phyloP scores from a whole-genome alignment of 805 yeast species.

The Saturnispora sekii region DNA sequence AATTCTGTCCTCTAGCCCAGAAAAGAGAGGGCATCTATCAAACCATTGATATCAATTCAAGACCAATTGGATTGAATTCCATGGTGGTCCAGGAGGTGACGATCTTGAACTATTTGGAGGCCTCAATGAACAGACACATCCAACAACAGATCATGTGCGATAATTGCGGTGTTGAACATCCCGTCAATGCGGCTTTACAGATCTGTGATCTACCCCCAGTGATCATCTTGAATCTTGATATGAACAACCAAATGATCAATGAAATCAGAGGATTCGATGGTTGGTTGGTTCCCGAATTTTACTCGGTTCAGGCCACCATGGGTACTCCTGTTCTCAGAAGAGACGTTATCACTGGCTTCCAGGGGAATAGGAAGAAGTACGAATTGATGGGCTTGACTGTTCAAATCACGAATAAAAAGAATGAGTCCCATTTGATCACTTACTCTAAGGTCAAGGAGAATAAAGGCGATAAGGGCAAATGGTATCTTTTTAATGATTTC shows the following conservation, averaged over 20 bases:
- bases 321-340: conserved; percentile 22
- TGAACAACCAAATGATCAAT: conserved; percentile 46
- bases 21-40: conserved; percentile 29
- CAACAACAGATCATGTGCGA: conserved; percentile 46
- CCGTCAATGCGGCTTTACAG: conserved; percentile 42
- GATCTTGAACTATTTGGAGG: conserved; percentile 50
- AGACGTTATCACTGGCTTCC: conserved; percentile 17
- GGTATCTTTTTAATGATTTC: conserved; percentile 91
- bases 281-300: conserved; percentile 60
- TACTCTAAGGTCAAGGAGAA: conserved; percentile 12
- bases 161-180: conserved; percentile 40
- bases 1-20: conserved; percentile 31
- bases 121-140: conserved; percentile 43
- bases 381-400: conserved; percentile 64
- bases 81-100: conserved; percentile 23
- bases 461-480: conserved; percentile 24
- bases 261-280: conserved; percentile 37
- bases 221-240: conserved; percentile 48
- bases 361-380: conserved; percentile 31
- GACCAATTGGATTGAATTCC: conserved; percentile 26
- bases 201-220: conserved; percentile 56
- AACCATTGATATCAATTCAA: conserved; percentile 33
- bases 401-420: conserved; percentile 47
- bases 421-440: conserved; percentile 52
- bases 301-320: conserved; percentile 22